phyloP scores from a whole-genome alignment of 139 green algal species.

The Diplosphaera chodatii region DNA sequence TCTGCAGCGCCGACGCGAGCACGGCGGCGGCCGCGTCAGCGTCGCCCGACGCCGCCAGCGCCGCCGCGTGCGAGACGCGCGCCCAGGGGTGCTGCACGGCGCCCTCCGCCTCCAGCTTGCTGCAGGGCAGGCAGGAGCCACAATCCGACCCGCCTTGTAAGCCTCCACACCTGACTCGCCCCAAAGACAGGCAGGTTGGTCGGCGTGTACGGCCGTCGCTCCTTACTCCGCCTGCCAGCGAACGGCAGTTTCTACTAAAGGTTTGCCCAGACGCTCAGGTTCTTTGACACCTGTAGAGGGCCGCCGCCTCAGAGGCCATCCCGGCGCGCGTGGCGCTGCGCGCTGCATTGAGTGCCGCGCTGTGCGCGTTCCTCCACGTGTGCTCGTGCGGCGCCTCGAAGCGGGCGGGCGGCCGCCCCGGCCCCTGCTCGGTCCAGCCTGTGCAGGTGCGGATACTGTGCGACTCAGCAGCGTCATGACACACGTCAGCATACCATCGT shows the following conservation, averaged over 20 bases:
- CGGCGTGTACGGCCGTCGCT: too few relatives aligned
- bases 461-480: too few relatives aligned
- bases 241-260: too few relatives aligned
- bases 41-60: conserved; percentile 12
- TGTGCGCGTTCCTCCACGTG: conserved; percentile 5
- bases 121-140: too few relatives aligned
- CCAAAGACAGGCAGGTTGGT: too few relatives aligned
- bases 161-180: too few relatives aligned
- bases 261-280: too few relatives aligned
- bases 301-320: too few relatives aligned
- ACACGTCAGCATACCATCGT: too few relatives aligned
- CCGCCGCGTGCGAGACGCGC: neutral
- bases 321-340: too few relatives aligned
- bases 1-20: conserved; percentile 20
- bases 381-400: conserved; percentile 30
- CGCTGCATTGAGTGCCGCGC: neutral
- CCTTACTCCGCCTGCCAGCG: too few relatives aligned
- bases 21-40: conserved; percentile 14
- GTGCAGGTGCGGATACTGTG: neutral
- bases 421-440: neutral
- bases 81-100: neutral
- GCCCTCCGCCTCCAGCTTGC: neutral
- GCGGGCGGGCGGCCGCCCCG: neutral
- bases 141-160: too few relatives aligned
- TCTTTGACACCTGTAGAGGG: neutral